Percentiles rank a stretch among this genome's conserved stretches.
phyloP scores from a whole-genome alignment of 2,329 filamentous ascomycete species.

The Albifimbria verrucaria region DNA sequence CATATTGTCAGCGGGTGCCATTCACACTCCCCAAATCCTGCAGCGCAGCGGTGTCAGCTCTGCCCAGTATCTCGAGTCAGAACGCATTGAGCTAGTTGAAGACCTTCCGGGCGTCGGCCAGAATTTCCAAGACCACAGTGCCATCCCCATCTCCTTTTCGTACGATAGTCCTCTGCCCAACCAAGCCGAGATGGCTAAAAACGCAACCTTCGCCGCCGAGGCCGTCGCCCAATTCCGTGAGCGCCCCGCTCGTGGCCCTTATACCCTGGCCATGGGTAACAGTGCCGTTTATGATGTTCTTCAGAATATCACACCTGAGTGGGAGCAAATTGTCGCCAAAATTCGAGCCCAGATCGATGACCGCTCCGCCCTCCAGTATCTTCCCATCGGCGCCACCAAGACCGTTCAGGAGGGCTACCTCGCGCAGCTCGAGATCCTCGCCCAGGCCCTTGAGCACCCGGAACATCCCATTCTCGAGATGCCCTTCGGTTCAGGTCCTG shows the following conservation, averaged over 20 bases:
- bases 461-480: constrained; percentile 26
- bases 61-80: constrained; percentile 17
- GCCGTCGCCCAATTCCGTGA: constrained; percentile 25
- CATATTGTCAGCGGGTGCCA: constrained; percentile 45
- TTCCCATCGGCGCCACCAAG: constrained; percentile 12
- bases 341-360: constrained; percentile 20
- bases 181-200: constrained; percentile 17
- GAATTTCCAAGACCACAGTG: constrained; percentile 57
- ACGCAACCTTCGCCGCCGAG: constrained; percentile 27
- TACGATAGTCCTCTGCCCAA: constrained; percentile 15
- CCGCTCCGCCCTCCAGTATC: constrained; percentile 14
- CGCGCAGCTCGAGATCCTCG: constrained; percentile 20
- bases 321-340: constrained; percentile 16
- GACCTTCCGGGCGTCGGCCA: constrained; percentile 53
- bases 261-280: constrained; percentile 30
- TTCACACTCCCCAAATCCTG: constrained; percentile 49
- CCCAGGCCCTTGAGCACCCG: constrained; percentile 22
- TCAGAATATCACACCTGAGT: constrained; percentile 17
- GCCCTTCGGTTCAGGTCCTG: constrained; percentile 21
- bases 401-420: constrained; percentile 20
- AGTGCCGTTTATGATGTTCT: constrained; percentile 26
- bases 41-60: constrained; percentile 40
- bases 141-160: constrained; percentile 7
- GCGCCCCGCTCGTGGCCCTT: constrained; percentile 29
- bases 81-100: constrained; percentile 28